phyloP scores from a whole-genome alignment of 208 protist species.

The Trypanosoma avium region DNA sequence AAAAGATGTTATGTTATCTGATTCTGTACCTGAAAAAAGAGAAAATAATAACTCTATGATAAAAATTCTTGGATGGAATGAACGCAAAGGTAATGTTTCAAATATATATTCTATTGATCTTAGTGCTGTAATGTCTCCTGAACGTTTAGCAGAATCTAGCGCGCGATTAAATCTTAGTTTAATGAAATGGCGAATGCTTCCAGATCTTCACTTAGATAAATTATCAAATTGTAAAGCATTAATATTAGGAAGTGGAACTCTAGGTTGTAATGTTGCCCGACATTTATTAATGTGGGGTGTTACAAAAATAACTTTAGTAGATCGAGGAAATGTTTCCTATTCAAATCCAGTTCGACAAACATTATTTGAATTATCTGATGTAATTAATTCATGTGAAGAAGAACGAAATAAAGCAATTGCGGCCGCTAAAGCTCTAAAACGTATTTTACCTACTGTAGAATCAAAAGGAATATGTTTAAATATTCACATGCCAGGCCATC shows the following conservation, averaged over 20 bases:
- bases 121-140: slow-evolving; percentile 85
- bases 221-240: slow-evolving; percentile 90
- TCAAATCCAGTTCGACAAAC: slow-evolving; percentile 95
- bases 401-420: slow-evolving; percentile 87
- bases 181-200: slow-evolving; percentile 98
- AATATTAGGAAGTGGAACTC: slow-evolving; percentile 96
- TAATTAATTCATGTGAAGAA: slow-evolving; percentile 39
- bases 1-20: not conserved
- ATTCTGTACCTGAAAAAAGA: not conserved
- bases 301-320: slow-evolving; percentile 95
- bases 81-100: slow-evolving; percentile 26
- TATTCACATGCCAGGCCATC: slow-evolving; percentile 98
- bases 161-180: slow-evolving; percentile 94
- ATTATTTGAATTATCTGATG: slow-evolving; percentile 88
- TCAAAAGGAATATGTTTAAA: slow-evolving; percentile 57
- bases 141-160: slow-evolving; percentile 59
- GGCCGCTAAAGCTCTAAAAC: slow-evolving; percentile 81
- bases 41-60: not conserved
- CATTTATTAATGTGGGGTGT: slow-evolving; percentile 97
- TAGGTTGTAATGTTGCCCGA: slow-evolving; percentile 98
- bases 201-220: slow-evolving; percentile 87
- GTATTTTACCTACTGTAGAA: slow-evolving; percentile 87
- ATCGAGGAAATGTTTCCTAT: slow-evolving; percentile 95
- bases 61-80: slow-evolving; percentile 35
- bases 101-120: slow-evolving; percentile 50